Evolutionary conservation across 1,284 basidiomycete species (phyloP), one percentile per base, ranked within the genome.

Genomic region (Puccinia coronata): DNA sequence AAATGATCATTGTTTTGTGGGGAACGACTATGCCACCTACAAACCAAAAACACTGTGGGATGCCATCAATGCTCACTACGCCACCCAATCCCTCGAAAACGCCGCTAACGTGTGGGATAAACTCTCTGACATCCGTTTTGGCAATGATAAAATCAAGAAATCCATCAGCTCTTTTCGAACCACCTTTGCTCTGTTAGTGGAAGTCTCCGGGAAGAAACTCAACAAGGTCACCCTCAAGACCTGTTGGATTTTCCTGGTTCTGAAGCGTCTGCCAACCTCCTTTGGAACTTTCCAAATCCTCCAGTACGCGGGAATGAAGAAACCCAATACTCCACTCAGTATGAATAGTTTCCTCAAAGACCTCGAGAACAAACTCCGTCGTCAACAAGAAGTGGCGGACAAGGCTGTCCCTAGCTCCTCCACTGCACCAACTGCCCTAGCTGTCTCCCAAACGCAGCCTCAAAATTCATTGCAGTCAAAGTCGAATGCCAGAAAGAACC

Each of bases 211-310:
- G 18, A n/a, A 47, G 9, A 47, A 47, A 43, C 43, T 67, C 12
- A 39, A 67, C 25, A 41, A 43, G 16, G n/a, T 4, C 20, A 67
- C 65, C 28, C 39, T 67, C 6, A 34, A 67, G 31, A 12, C 39
- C n/a, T 47, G 36, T n/a, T 67, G 65, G 65, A 47, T 67, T n/a
- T 67, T 67, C 39, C 9, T 67, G 5, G 8, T 67, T 14, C 65
- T 67, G 12, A 67, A 67, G n/a, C 36, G 65, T 41, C 43, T 67
- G 4, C 61, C 61, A 2, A 16, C 18, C 25, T 43, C 65, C 20
- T 67, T 43, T 36, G 23, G 18, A 20, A 41, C 23, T 16, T 47
- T 67, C 65, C 39, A 23, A 28, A 23, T 34, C n/a, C 18, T 67
- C 16, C 39, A n/a, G 9, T 67, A 6, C 6, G 9, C 16, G 16